Evolutionary conservation across 192 early-diverging fungal genomes (phyloP), one percentile per base, ranked within the genome.

Genomic region (Powellomyces hirtus): DNA sequence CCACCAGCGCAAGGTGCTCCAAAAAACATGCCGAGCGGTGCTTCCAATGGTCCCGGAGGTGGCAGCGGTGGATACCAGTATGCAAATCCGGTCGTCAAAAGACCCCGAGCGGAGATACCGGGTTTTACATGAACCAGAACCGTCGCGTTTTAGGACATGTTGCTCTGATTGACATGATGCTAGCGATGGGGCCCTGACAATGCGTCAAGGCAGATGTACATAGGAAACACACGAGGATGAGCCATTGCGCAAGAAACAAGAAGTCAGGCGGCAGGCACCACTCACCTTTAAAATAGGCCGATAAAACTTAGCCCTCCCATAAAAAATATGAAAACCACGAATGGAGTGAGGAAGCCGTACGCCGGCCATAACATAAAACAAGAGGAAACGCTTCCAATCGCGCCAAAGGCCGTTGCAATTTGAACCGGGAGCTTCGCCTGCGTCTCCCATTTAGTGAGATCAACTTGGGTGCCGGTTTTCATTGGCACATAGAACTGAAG

Each of bases 331-430:
- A 72, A 72, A n/a, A 65, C 62, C 27, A 65, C 6, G 29, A 65
- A n/a, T 2, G 70, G 70, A 4, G 62, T 72, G 6, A 72, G 37
- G 22, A 53, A 64, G 5, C 62, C 60, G 52, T 72, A 72, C 16
- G 70, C 70, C 20, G 70, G 70, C 70, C 70, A 72, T 35, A 72
- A 31, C 70, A 72, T 72, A 13, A 24, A 64, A 33, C 49, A 55
- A 16, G 70, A 64, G 2, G 70, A 64, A 11, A 58, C 26, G 20
- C 14, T 24, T 6, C 29, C 42, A n/a, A 57, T 24, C 38, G 53
- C 53, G 10, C 62, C 70, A 59, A 64, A 72, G 5, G 62, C 62
- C 0, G 70, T 72, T 4, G 62, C 70, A 22, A 72, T 56, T 44
- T 72, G 70, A 0, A 72, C 62, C 22, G 70, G 61, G 8, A 45